Conservation (phyloP, 2,329 filamentous ascomycete species). For the Scopulariopsis brevicaulis region DNA sequence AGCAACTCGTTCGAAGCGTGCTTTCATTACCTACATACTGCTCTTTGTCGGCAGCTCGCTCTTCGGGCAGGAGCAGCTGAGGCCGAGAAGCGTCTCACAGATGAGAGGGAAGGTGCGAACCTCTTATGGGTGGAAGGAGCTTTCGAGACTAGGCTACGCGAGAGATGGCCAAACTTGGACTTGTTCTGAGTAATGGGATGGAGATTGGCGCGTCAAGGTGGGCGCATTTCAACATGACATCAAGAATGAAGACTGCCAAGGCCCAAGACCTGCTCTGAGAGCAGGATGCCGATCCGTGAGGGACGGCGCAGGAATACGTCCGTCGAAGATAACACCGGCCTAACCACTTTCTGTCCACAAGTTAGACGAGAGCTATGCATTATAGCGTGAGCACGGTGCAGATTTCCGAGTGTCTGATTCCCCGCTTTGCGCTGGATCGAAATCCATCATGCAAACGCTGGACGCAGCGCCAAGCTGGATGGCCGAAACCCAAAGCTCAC, state of each 20-base stretch:
- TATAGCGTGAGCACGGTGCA: neutral
- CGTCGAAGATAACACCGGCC: neutral
- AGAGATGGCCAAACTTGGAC: neutral
- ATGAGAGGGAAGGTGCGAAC: neutral
- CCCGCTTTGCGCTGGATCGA: neutral
- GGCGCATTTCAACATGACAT: neutral
- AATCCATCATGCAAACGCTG: neutral
- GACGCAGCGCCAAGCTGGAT: neutral
- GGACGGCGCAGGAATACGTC: neutral
- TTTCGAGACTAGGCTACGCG: neutral
- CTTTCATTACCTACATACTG: neutral
- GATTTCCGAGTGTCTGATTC: neutral
- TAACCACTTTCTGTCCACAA: neutral
- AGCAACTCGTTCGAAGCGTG: neutral
- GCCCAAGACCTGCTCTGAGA: neutral
- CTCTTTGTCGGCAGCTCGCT: neutral
- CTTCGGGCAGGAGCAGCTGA: neutral
- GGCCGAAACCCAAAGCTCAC: neutral
- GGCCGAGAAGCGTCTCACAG: neutral
- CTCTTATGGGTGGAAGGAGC: neutral
- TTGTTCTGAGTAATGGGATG: neutral
- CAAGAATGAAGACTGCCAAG: neutral
- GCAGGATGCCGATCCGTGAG: neutral
- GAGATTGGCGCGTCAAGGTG: neutral
- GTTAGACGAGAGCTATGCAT: neutral